phyloP scores from a whole-genome alignment of 2,329 filamentous ascomycete species.

The Fusarium sacchari region DNA sequence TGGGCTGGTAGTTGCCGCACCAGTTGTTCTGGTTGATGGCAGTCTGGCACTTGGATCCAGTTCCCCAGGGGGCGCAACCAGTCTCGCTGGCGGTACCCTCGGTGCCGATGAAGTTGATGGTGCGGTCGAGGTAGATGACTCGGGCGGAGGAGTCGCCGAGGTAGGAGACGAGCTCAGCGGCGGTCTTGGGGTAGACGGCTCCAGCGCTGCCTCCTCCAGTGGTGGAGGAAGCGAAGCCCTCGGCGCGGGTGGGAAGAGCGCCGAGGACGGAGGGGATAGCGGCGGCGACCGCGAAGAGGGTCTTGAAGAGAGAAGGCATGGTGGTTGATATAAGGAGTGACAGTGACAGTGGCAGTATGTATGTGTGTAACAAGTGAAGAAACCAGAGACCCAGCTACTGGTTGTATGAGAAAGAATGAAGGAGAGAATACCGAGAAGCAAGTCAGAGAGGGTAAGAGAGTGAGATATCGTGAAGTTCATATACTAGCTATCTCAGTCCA shows the following conservation, averaged over 20 bases:
- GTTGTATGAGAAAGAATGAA: slow-evolving; percentile 5
- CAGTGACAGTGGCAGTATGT: slow-evolving; percentile 1
- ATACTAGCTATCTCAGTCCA: not conserved
- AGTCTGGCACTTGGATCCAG: slow-evolving; percentile 62
- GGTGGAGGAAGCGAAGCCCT: slow-evolving; percentile 60
- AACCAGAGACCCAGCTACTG: slow-evolving; percentile 34
- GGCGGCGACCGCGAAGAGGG: slow-evolving; percentile 31
- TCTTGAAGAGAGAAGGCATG: slow-evolving; percentile 37
- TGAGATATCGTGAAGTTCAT: slow-evolving; percentile 17
- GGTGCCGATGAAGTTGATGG: slow-evolving; percentile 64
- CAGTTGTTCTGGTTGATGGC: slow-evolving; percentile 69
- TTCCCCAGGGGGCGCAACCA: slow-evolving; percentile 69
- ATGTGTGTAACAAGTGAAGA: not conserved
- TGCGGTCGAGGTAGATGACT: slow-evolving; percentile 67
- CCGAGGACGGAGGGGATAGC: slow-evolving; percentile 33
- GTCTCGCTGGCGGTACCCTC: slow-evolving; percentile 63
- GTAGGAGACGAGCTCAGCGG: slow-evolving; percentile 66
- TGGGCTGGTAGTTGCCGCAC: slow-evolving; percentile 67
- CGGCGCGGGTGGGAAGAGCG: slow-evolving; percentile 49
- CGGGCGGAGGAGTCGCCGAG: slow-evolving; percentile 63
- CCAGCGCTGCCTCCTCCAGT: slow-evolving; percentile 68
- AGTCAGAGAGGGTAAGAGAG: not conserved
- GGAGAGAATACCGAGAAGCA: not conserved
- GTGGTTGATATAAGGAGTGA: not conserved
- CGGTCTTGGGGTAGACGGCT: slow-evolving; percentile 63